These are phyloP conservation scores for Candida tammaniensis DNA, from an alignment of 805 yeast genomes.

Conservation along the genomic window DNA sequence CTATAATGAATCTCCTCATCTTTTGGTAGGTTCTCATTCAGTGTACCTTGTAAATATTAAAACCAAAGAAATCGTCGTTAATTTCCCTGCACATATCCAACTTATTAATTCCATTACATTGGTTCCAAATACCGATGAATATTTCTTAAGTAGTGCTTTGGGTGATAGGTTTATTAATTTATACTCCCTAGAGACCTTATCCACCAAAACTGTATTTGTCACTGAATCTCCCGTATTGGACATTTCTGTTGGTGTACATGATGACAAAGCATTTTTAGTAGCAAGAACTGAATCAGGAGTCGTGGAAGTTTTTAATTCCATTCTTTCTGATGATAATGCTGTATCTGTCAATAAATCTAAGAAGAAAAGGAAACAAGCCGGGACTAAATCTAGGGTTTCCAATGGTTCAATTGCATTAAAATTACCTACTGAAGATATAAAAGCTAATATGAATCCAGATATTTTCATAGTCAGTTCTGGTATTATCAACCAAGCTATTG, in stretches of 20 bases:
- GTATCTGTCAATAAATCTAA: slow-evolving; percentile 20
- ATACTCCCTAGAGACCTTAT: slow-evolving; percentile 46
- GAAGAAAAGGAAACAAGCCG: slow-evolving; percentile 45
- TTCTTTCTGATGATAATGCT: slow-evolving; percentile 35
- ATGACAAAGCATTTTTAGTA: slow-evolving; percentile 37
- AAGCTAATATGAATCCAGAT: slow-evolving; percentile 26
- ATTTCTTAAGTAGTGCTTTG: slow-evolving; percentile 66
- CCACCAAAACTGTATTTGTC: slow-evolving; percentile 59
- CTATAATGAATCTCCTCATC: slow-evolving; percentile 35
- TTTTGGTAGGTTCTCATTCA: slow-evolving; percentile 67
- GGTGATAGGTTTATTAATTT: slow-evolving; percentile 82
- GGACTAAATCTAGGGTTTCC: slow-evolving; percentile 50
- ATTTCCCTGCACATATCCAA: slow-evolving; percentile 76
- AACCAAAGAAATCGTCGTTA: slow-evolving; percentile 38
- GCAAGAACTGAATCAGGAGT: slow-evolving; percentile 73
- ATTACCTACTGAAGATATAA: slow-evolving; percentile 43
- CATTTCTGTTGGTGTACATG: slow-evolving; percentile 37
- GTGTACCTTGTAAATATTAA: slow-evolving; percentile 50
- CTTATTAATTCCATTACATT: slow-evolving; percentile 54
- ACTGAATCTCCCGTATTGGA: slow-evolving; percentile 59
- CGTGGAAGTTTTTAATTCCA: slow-evolving; percentile 67
- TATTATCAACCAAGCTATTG: slow-evolving; percentile 32
- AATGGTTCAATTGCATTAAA: slow-evolving; percentile 44
- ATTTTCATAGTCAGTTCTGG: slow-evolving; percentile 29
- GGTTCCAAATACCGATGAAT: slow-evolving; percentile 32